These are phyloP conservation scores for Moniliella sp. DNA, from an alignment of 1,284 basidiomycete species.

Conservation along the genomic window DNA sequence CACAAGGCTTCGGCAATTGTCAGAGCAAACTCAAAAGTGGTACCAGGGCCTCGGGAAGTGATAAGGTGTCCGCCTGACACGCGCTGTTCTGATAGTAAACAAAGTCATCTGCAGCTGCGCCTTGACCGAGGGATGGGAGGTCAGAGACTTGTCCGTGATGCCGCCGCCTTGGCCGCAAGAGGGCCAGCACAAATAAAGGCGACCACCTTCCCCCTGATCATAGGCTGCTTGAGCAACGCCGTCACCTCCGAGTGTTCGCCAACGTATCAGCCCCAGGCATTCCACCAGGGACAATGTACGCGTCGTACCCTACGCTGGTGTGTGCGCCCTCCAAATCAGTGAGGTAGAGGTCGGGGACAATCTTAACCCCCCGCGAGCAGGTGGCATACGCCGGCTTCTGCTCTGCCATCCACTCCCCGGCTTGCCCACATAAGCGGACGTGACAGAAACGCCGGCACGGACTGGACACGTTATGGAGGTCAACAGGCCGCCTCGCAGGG, in stretches of 20 bases:
- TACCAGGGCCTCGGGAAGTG: too few species aligned
- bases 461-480: too few species aligned
- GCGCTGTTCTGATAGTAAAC: neutral
- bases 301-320: conserved; percentile 46
- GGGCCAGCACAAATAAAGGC: conserved; percentile 34
- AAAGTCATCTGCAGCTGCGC: conserved; percentile 42
- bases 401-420: conserved; percentile 8
- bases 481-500: too few species aligned
- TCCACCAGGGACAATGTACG: conserved; percentile 57
- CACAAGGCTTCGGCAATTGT: too few species aligned
- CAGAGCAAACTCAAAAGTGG: too few species aligned
- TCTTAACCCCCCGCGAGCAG: conserved; percentile 20
- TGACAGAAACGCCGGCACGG: conserved; percentile 12
- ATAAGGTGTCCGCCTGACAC: too few species aligned
- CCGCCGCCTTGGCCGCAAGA: conserved; percentile 48
- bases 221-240: conserved; percentile 46
- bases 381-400: conserved; percentile 5
- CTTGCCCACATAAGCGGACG: conserved; percentile 14
- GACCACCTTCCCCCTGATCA: conserved; percentile 24
- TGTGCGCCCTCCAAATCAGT: conserved; percentile 9
- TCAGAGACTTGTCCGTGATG: conserved; percentile 43
- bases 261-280: conserved; percentile 58
- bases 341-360: conserved; percentile 17
- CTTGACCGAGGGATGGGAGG: conserved; percentile 59
- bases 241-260: conserved; percentile 46